These are phyloP conservation scores for Saksenaea oblongispora DNA, from an alignment of 371 early-diverging fungal species.

Conservation along the genomic window DNA sequence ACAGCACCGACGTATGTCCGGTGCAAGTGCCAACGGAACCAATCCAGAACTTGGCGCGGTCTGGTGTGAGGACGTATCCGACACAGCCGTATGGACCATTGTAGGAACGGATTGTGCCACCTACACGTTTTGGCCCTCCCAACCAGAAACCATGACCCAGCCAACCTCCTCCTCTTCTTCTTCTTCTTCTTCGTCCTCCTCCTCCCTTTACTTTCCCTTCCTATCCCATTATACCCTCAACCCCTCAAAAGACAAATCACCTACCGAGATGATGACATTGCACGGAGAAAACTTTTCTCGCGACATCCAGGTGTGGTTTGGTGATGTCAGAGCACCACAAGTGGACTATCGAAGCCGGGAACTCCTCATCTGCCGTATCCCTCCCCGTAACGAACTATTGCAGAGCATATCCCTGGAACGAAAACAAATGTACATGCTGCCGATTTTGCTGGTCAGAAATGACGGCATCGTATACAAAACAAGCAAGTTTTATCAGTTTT, in stretches of 20 bases:
- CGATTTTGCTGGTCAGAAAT: slow-evolving; percentile 41
- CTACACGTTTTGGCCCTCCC: slow-evolving; percentile 67
- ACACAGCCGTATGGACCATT: slow-evolving; percentile 88
- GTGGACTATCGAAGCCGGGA: slow-evolving; percentile 43
- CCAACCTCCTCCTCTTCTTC: slow-evolving; percentile 11
- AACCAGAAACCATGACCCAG: not conserved
- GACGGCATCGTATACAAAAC: slow-evolving; percentile 49
- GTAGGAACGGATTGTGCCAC: slow-evolving; percentile 82
- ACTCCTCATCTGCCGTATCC: slow-evolving; percentile 32
- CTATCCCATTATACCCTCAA: slow-evolving; percentile 18
- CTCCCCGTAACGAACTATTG: slow-evolving; percentile 26
- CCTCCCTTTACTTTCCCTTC: slow-evolving; percentile 11
- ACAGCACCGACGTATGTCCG: not conserved
- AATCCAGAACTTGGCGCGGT: slow-evolving; percentile 31
- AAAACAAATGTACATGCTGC: slow-evolving; percentile 23
- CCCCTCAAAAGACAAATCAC: not conserved
- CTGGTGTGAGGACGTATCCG: slow-evolving; percentile 85
- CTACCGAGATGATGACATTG: slow-evolving; percentile 18
- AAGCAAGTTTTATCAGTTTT: slow-evolving; percentile 30
- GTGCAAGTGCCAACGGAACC: slow-evolving; percentile 19
- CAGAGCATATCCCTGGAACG: slow-evolving; percentile 10
- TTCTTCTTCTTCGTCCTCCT: slow-evolving; percentile 5
- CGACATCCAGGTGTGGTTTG: slow-evolving; percentile 74
- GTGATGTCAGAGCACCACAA: slow-evolving; percentile 35
- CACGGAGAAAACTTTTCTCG: slow-evolving; percentile 66